These are phyloP conservation scores for Datura wrightii DNA, from an alignment of 257 asterid genomes.

Conservation along the genomic window DNA sequence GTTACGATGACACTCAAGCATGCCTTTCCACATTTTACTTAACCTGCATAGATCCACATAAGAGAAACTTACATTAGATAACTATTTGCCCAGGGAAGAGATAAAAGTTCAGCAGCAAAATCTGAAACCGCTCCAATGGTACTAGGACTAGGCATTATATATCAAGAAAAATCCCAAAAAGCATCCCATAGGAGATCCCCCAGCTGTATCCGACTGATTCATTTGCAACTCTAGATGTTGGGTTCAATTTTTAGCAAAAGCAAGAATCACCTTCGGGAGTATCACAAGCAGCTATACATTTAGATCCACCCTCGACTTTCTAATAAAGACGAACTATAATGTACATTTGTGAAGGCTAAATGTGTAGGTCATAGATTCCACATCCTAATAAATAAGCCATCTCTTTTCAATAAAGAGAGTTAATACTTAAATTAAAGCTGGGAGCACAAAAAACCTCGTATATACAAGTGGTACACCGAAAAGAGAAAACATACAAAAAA, in stretches of 20 bases:
- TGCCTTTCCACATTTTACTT: constrained; percentile 89
- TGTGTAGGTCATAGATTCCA: not conserved
- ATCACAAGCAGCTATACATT: not conserved
- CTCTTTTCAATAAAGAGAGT: not conserved
- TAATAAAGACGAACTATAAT: not conserved
- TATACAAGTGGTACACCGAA: not conserved
- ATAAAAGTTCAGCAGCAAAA: not conserved
- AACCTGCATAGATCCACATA: constrained; percentile 49
- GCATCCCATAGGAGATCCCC: not conserved
- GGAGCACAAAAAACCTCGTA: constrained; percentile 2
- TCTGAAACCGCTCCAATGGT: not conserved
- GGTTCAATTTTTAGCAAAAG: not conserved
- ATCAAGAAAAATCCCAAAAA: not conserved
- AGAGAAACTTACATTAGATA: constrained; percentile 20
- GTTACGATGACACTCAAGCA: constrained; percentile 88
- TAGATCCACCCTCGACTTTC: constrained; percentile 25
- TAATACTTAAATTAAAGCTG: not conserved
- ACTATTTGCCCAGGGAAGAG: not conserved
- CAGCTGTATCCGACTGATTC: not conserved
- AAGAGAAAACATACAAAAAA: not conserved
- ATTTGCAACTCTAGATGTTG: not conserved
- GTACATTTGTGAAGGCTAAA: not conserved
- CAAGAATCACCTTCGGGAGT: constrained; percentile 15
- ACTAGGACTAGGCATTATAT: constrained; percentile 8
- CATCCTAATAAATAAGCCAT: not conserved